These are phyloP conservation scores for Agarophyton chilense DNA, from an alignment of 23 red algal genomes.

Conservation along the genomic window DNA sequence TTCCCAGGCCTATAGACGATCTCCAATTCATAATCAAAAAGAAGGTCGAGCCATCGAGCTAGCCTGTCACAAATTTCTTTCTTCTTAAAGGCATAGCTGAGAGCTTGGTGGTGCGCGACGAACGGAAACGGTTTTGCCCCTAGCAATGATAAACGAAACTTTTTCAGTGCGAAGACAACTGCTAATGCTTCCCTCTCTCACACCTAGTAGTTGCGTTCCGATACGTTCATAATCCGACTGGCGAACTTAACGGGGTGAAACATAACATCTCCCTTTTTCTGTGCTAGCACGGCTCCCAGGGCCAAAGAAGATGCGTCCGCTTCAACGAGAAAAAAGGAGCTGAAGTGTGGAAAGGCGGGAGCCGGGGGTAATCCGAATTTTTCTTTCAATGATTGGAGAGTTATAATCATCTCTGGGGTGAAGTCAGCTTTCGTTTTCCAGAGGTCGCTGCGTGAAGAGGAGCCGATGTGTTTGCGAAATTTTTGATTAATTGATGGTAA, in stretches of 20 bases:
- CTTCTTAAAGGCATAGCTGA: background rate
- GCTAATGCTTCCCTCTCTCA: slow-evolving; percentile 12
- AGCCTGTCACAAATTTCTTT: background rate
- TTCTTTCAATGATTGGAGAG: background rate
- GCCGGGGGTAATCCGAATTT: background rate
- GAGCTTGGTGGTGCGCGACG: background rate
- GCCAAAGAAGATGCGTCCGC: background rate
- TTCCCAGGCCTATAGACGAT: background rate
- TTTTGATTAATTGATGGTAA: background rate
- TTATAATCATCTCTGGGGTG: no score
- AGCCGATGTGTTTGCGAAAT: background rate
- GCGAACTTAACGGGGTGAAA: background rate
- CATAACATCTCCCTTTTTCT: slow-evolving; percentile 6
- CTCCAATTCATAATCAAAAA: slow-evolving; percentile 10
- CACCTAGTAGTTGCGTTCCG: background rate
- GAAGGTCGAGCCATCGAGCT: background rate
- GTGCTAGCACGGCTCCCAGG: background rate
- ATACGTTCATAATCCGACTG: no score
- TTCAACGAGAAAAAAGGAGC: background rate
- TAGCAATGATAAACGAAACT: background rate
- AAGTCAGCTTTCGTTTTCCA: no score
- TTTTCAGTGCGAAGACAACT: background rate
- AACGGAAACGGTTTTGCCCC: background rate
- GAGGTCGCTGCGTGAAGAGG: no score
- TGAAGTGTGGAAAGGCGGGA: background rate